Percentiles rank a stretch among this genome's conserved stretches.
Conservation (phyloP, 371 early-diverging fungal genomes). For the Coemansia sp. region DNA sequence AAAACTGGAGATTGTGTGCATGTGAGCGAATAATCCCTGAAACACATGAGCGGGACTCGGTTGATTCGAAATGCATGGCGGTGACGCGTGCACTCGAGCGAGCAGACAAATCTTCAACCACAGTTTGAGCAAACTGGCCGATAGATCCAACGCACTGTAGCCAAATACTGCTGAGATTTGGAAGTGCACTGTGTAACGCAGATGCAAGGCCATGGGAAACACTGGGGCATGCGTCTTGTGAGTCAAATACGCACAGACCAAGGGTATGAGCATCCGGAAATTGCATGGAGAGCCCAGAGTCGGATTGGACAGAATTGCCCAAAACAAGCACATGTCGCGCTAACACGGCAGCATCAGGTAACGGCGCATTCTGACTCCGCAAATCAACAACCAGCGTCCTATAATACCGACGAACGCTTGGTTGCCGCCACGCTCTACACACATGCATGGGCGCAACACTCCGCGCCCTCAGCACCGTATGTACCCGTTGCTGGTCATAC, state of each 20-base stretch:
- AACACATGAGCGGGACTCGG: not conserved
- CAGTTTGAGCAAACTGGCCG: no score
- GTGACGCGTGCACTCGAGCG: not conserved
- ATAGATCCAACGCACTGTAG: not conserved
- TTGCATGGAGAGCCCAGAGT: no score
- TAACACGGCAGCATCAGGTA: constrained; percentile 11
- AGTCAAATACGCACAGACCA: constrained; percentile 17
- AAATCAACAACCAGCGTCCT: constrained; percentile 13
- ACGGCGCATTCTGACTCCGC: not conserved
- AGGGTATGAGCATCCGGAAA: constrained; percentile 9
- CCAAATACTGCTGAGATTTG: not conserved
- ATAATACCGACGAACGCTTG: constrained; percentile 19
- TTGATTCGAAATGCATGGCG: constrained; percentile 11
- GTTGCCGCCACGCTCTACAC: constrained; percentile 28
- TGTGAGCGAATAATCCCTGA: constrained; percentile 13
- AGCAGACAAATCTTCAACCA: not conserved
- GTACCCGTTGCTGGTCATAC: constrained; percentile 42
- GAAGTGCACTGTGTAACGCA: not conserved
- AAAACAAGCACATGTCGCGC: constrained; percentile 13
- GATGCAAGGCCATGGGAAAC: not conserved
- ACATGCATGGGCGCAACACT: constrained; percentile 33
- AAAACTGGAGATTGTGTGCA: constrained; percentile 8
- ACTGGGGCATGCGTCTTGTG: not conserved
- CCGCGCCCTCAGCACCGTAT: constrained; percentile 19
- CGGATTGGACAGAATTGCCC: not conserved